Base-by-base conservation (phyloP, 352 stramenopile species). In the Phytophthora quininea region DNA sequence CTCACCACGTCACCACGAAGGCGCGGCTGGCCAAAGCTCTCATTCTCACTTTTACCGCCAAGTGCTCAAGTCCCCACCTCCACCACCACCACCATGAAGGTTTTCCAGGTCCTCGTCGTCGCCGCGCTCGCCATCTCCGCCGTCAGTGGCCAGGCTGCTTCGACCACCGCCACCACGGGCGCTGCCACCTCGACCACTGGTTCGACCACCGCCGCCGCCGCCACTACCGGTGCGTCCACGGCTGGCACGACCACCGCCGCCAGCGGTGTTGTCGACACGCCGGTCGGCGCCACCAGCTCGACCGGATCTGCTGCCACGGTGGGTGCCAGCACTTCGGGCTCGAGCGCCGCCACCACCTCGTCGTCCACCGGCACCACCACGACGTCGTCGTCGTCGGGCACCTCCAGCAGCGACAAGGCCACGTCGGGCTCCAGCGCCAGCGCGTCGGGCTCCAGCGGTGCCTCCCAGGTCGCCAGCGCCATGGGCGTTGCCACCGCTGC, bases 101-200 rank as follows among this genome's bases (percentile, higher is more conserved):
- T 77, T 42, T 62, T 74, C 46, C 64, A 73, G 59, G 6, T 74
- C 59, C 35, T 77, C 59, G 50, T 58, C 46, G 45, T 77, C 56
- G 69, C 64, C 56, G 38, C 57, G 1, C 46, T 77, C 55, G 69
- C 64, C 31, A 24, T 71, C 47, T 54, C 59, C n/a, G 61, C 58
- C 42, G 55, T 64, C 40, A 71, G 58, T 45, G 69, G 58, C 4
- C 69, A 77, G 47, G 47, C 35, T 40, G 42, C n/a, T 8, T 48
- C 12, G 5, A 48, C 42, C 42, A n/a, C 42, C 9, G 5, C 62
- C 1, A 42, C 48, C 2, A 64, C 62, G 64, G 64, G 58, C 3
- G 58, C 48, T 9, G 64, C 54, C 24, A 64, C 64, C 3, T 47
- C 64, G n/a, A 42, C 58, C 27, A 52, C n/a, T n/a, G 12, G 5